Percentiles rank a stretch among this genome's conserved stretches.
phyloP scores from a whole-genome alignment of 1,284 basidiomycete species.

The Ustilago crameri region DNA sequence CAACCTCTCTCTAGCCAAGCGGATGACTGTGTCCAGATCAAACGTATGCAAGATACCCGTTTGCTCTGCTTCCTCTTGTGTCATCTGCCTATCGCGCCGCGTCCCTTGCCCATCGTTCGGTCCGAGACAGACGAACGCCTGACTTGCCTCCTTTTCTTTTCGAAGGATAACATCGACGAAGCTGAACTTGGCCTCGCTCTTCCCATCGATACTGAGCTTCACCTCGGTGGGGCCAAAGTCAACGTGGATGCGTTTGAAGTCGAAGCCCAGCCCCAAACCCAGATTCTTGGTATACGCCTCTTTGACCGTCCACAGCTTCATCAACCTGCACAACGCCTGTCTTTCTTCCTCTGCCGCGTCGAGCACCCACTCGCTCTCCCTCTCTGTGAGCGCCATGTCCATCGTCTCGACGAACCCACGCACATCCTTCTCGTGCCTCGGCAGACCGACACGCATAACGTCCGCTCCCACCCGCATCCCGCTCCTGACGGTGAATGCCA shows the following conservation, averaged over 20 bases:
- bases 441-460: conserved; percentile 61
- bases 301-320: conserved; percentile 64
- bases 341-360: conserved; percentile 5
- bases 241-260: conserved; percentile 55
- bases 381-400: conserved; percentile 54
- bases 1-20: too few relatives aligned
- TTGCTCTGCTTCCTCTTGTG: neutral
- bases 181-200: conserved; percentile 9
- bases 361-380: conserved; percentile 51
- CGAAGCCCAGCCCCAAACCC: conserved; percentile 62
- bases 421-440: conserved; percentile 49
- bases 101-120: neutral
- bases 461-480: conserved; percentile 52
- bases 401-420: conserved; percentile 57
- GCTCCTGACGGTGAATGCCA: conserved; percentile 43
- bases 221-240: conserved; percentile 16
- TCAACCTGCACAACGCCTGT: conserved; percentile 39
- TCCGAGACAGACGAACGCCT: conserved; percentile 16
- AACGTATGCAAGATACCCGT: conserved; percentile 4
- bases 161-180: conserved; percentile 47
- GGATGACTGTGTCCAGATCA: neutral
- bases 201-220: neutral
- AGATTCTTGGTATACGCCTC: conserved; percentile 65
- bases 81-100: neutral
- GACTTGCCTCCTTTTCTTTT: too few relatives aligned